Evolutionary conservation across 2,329 filamentous ascomycete genomes (phyloP), one percentile per base, ranked within the genome.

Genomic region (Exophiala sideris): DNA sequence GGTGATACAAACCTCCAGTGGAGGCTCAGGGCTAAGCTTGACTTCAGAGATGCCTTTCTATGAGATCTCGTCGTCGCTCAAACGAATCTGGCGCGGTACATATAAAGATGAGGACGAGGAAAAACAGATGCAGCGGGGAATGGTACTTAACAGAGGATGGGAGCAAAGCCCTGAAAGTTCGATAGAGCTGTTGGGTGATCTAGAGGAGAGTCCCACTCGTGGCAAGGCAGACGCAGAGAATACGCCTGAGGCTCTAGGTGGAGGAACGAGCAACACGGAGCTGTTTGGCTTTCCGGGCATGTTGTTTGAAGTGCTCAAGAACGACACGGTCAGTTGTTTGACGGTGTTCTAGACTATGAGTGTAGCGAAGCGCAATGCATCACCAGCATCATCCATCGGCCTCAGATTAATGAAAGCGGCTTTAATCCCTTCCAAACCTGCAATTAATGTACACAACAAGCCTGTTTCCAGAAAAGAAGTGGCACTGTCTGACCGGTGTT

Each of bases 221-320:
- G 52, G 52, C 10, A 46, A 62, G 66, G 61, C 61, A 67, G 65
- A 36, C 12, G 54, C 52, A 6, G 24, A 44, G 11, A 42, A 48
- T 4, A 52, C 64, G 59, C 29, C 73, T 73, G 74, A 79, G 63
- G 68, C 82, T 72, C 11, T 29, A 24, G 73, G 80, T 71, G 68
- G 77, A 70, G 67, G 85, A 58, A 70, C 86, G 57, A 83, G 83
- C 16, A 87, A 86, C 52, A 96, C 91, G 12, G 92, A 91, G 58
- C 73, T 99, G 24, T 97, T 90, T 73, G 91, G 92, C 1, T 96
- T 96, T 66, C 92, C 94, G 0, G 92, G 94, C 0, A 74, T 97
- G 70, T 84, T 96, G 44, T 97, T 99, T 74, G 94, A 99, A 73
- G 92, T 99, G 24, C 73, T 97, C 70, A 91, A 89, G 82, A 96